phyloP scores from a whole-genome alignment of 148 eudicot species.

The Heliamphora exappendiculata region DNA sequence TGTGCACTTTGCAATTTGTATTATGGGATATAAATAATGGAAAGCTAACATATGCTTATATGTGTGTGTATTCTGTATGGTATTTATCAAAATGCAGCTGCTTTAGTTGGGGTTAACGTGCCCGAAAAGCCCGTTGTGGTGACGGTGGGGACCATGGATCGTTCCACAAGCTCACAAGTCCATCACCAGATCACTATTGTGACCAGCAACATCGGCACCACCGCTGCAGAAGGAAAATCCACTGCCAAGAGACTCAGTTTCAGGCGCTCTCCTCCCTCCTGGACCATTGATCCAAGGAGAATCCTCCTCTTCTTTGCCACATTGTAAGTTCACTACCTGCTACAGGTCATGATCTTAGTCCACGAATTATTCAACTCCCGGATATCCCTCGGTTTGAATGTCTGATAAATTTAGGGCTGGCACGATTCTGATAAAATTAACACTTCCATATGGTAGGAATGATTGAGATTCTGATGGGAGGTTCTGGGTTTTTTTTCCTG shows the following conservation, averaged over 20 bases:
- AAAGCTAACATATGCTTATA: background rate
- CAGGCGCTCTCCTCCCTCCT: constrained; percentile 36
- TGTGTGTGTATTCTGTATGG: background rate
- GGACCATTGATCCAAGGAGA: constrained; percentile 51
- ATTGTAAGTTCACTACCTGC: constrained; percentile 38
- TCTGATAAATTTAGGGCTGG: no score
- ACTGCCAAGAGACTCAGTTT: constrained; percentile 38
- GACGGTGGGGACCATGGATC: constrained; percentile 27
- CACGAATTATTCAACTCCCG: no score
- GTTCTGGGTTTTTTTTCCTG: background rate
- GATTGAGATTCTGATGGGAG: background rate
- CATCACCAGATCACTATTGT: constrained; percentile 70
- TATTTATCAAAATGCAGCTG: constrained; percentile 28
- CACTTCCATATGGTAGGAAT: background rate
- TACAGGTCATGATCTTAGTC: no score
- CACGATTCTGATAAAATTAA: background rate
- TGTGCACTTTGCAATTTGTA: constrained; percentile 9
- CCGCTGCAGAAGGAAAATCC: constrained; percentile 30
- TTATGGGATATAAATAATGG: background rate
- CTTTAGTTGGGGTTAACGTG: constrained; percentile 34
- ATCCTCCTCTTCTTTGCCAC: constrained; percentile 73
- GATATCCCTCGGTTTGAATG: no score
- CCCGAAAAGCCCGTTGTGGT: constrained; percentile 44
- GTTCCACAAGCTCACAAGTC: constrained; percentile 26
- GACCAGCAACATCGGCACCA: constrained; percentile 20